Evolutionary conservation across 2,329 filamentous ascomycete species (phyloP).

Genomic region (Emmonsiellopsis sp.): DNA sequence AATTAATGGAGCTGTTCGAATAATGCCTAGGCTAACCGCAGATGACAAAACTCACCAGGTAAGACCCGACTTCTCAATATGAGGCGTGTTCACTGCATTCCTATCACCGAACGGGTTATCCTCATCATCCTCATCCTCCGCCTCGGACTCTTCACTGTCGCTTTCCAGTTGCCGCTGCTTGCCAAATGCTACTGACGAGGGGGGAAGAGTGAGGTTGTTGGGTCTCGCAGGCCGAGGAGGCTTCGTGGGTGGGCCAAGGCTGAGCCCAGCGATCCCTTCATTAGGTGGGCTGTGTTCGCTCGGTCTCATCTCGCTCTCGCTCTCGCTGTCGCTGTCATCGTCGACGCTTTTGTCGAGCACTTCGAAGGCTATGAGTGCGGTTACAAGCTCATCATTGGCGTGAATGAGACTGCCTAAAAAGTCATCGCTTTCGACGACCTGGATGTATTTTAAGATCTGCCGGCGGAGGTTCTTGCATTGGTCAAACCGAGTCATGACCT

Average conservation of each 20-base stretch:
- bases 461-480: constrained; percentile 75
- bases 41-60: constrained; percentile 24
- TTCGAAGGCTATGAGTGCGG: constrained; percentile 87
- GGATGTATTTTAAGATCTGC: constrained; percentile 84
- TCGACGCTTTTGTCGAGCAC: constrained; percentile 63
- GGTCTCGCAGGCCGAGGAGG: constrained; percentile 49
- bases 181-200: constrained; percentile 13
- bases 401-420: constrained; percentile 86
- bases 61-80: constrained; percentile 22
- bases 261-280: constrained; percentile 27
- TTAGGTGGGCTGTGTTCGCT: constrained; percentile 9
- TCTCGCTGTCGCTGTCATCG: constrained; percentile 61
- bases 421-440: constrained; percentile 81
- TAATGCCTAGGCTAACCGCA: no score
- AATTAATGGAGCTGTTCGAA: not conserved
- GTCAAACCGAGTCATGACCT: constrained; percentile 70
- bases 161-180: constrained; percentile 37
- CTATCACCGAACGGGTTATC: constrained; percentile 80
- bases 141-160: constrained; percentile 46
- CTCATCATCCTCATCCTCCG: constrained; percentile 60
- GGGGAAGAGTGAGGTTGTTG: constrained; percentile 40
- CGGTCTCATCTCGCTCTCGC: constrained; percentile 17
- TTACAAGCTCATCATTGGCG: constrained; percentile 92
- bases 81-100: constrained; percentile 48
- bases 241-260: constrained; percentile 24